phyloP scores from a whole-genome alignment of 352 stramenopile genomes.

The Phytophthora syringae region DNA sequence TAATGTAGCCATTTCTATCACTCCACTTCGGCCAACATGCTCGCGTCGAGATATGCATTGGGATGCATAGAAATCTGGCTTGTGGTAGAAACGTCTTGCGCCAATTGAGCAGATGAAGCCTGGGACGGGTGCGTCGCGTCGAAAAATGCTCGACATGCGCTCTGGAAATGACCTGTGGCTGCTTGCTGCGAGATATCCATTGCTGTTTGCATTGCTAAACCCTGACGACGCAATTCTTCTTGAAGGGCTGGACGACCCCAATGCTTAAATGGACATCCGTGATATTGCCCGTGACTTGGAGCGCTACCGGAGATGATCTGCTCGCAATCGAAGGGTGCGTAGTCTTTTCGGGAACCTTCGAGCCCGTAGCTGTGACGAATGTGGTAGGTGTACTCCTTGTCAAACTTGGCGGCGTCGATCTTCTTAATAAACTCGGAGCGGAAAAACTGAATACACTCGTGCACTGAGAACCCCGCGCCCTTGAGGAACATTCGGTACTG shows the following conservation, averaged over 20 bases:
- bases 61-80: constrained; percentile 42
- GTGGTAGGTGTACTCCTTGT: constrained; percentile 87
- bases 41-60: constrained; percentile 62
- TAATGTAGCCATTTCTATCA: constrained; percentile 26
- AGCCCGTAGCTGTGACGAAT: constrained; percentile 90
- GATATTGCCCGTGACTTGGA: constrained; percentile 72
- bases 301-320: constrained; percentile 56
- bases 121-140: constrained; percentile 40
- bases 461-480: constrained; percentile 76
- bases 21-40: constrained; percentile 27
- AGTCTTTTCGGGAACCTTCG: constrained; percentile 79
- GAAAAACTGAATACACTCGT: constrained; percentile 83
- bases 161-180: constrained; percentile 40
- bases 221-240: constrained; percentile 46
- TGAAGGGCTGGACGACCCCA: constrained; percentile 60
- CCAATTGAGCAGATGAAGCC: constrained; percentile 21
- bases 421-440: constrained; percentile 71
- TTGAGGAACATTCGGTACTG: constrained; percentile 90
- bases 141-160: constrained; percentile 61
- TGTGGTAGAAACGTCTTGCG: constrained; percentile 3
- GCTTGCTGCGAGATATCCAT: constrained; percentile 44
- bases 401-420: constrained; percentile 70
- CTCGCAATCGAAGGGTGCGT: constrained; percentile 61
- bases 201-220: constrained; percentile 19
- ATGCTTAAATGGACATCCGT: constrained; percentile 85